Base-by-base conservation (phyloP, 75 land plant genomes). In the Isoetes taiwanensis region DNA sequence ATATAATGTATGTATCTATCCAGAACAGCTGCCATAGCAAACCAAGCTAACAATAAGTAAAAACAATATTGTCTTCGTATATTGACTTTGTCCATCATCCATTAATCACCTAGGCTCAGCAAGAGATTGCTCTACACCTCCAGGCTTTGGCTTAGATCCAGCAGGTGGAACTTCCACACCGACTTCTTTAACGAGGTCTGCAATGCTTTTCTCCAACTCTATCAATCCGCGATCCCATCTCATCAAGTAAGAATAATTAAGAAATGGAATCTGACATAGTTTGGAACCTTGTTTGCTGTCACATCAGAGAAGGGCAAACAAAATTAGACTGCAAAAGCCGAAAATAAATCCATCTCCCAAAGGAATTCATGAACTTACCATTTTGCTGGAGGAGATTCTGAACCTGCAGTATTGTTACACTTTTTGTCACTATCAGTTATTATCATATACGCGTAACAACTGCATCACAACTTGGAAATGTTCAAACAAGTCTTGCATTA, bases 151-250 rank as follows among this genome's bases (percentile, higher is more conserved):
- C 19, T 34, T 32, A 8, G 78, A 57, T 0, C 50, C 38, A 19
- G 70, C 53, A 11, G 76, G 31, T 32, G 74, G 56, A 21, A 53
- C 57, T 21, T 84, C 93, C 30, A 67, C 64, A 0, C 82, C 84
- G 57, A 85, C 67, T 71, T 86, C 93, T 31, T 74, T 69, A 62
- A 72, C 78, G 2, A 84, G 72, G 8, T 80, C 84, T 11, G 79
- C 74, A 58, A 86, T 80, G 77, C 93, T 86, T 64, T 74, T 72
- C 77, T 86, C 93, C 70, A 86, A 37, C 10, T 86, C 89, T n/a
- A 50, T 84, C 85, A 53, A 84, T 86, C 32, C 75, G 76, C 31
- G 40, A 63, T 17, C 93, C 93, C 88, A 86, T 83, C 37, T 86
- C 93, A 66, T 86, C 93, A 69, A 86, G 89, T 81, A 56, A 32